Conservation (phyloP, 768 basidiomycete genomes). For the Strobilomyces dryophilus region DNA sequence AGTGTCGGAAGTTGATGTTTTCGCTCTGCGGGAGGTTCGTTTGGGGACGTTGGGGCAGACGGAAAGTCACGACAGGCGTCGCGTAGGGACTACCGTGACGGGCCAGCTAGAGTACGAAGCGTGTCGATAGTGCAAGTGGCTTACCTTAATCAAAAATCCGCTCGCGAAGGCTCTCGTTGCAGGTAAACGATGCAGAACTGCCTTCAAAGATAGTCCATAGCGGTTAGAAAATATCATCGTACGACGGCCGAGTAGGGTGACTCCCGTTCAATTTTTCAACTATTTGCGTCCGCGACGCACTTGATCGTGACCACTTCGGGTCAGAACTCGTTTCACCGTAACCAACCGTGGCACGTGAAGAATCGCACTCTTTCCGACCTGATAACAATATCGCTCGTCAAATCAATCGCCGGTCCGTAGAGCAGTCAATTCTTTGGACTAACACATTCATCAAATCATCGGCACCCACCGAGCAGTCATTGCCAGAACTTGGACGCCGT, state of each 20-base stretch:
- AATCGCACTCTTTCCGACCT: too few relatives aligned
- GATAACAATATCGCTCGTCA: too few relatives aligned
- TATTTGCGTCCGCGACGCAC: background rate
- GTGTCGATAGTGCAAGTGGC: background rate
- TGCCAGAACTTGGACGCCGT: too few relatives aligned
- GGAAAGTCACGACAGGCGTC: conserved; percentile 53
- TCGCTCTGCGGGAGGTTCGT: conserved; percentile 31
- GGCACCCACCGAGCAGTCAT: too few relatives aligned
- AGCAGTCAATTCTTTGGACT: too few relatives aligned
- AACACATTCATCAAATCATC: too few relatives aligned
- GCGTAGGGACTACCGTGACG: conserved; percentile 60
- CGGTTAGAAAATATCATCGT: conserved; percentile 7
- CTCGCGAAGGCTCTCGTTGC: conserved; percentile 11
- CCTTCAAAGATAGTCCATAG: background rate
- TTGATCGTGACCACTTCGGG: too few relatives aligned
- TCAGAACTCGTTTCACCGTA: too few relatives aligned
- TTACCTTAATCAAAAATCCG: conserved; percentile 27
- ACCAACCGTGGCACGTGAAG: too few relatives aligned
- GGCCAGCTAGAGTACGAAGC: background rate
- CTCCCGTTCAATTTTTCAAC: background rate
- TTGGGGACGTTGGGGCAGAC: conserved; percentile 47
- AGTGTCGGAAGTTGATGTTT: conserved; percentile 4
- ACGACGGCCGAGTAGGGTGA: background rate
- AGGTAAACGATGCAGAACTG: conserved; percentile 1
- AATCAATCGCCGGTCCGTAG: too few relatives aligned